A percentile compares a stretch with the other conserved stretches of the same genome.
These are phyloP conservation scores for Saturnispora gosingensis DNA, from an alignment of 805 yeast genomes.

Conservation along the genomic window DNA sequence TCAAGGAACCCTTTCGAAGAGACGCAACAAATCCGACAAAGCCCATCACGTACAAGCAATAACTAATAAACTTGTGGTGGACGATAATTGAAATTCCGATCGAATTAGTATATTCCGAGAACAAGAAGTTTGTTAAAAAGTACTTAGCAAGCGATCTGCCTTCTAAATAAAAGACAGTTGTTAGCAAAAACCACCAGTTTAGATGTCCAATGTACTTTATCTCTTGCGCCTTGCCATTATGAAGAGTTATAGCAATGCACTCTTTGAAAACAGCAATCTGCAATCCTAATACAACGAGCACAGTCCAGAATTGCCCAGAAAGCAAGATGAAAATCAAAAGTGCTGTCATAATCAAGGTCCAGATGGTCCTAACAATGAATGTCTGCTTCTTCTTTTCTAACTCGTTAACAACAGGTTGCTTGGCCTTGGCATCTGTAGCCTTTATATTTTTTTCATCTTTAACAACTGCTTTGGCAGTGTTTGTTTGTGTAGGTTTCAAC, in stretches of 20 bases:
- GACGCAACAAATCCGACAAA: conserved; percentile 86
- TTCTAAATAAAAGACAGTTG: conserved; percentile 84
- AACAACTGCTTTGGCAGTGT: not conserved
- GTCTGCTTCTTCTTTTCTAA: conserved; percentile 67
- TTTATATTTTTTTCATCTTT: not conserved
- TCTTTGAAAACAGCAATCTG: conserved; percentile 86
- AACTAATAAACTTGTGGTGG: conserved; percentile 79
- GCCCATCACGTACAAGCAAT: conserved; percentile 77
- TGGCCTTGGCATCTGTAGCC: conserved; percentile 1
- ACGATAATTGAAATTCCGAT: conserved; percentile 26
- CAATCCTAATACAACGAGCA: conserved; percentile 57
- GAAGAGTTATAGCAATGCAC: conserved; percentile 76
- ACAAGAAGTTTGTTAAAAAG: conserved; percentile 20
- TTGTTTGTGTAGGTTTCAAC: not conserved
- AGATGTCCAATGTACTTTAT: conserved; percentile 74
- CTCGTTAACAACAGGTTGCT: conserved; percentile 29
- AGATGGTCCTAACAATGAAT: conserved; percentile 76
- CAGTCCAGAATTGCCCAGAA: conserved; percentile 80
- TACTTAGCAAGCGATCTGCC: conserved; percentile 73
- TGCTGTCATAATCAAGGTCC: conserved; percentile 88
- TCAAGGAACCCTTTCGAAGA: conserved; percentile 78
- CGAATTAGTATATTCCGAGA: conserved; percentile 21
- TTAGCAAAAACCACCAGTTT: conserved; percentile 84
- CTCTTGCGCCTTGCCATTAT: conserved; percentile 69
- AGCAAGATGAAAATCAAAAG: conserved; percentile 62